A percentile compares a stretch with the other conserved stretches of the same genome.
phyloP scores from a whole-genome alignment of 2,329 filamentous ascomycete species.

The Diplodia intermedia region DNA sequence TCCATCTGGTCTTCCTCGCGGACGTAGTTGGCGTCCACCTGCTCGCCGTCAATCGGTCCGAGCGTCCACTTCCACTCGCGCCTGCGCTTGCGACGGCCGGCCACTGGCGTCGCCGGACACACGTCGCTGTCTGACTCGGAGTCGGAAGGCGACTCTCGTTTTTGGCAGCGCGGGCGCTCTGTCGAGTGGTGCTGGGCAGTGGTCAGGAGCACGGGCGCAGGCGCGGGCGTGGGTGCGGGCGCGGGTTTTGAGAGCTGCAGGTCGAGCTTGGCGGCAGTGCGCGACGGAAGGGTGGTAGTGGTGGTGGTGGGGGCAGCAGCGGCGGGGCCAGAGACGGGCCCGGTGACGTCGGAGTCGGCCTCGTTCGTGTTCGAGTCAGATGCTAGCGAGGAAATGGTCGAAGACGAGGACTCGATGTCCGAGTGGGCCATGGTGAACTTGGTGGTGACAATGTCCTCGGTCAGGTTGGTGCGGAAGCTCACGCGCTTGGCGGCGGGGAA shows the following conservation, averaged over 20 bases:
- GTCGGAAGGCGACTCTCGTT: slow-evolving; percentile 52
- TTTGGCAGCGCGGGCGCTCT: slow-evolving; percentile 46
- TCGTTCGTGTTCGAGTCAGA: slow-evolving; percentile 37
- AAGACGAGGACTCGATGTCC: slow-evolving; percentile 57
- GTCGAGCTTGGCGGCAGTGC: slow-evolving; percentile 24
- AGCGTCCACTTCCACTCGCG: slow-evolving; percentile 66
- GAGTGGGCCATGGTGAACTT: slow-evolving; percentile 63
- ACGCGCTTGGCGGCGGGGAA: slow-evolving; percentile 66
- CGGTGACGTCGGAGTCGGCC: slow-evolving; percentile 3
- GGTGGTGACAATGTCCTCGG: slow-evolving; percentile 65
- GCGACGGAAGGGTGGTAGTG: slow-evolving; percentile 17
- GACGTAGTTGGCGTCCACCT: slow-evolving; percentile 4
- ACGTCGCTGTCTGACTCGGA: slow-evolving; percentile 54
- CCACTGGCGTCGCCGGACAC: slow-evolving; percentile 60
- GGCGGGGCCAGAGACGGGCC: too few species aligned
- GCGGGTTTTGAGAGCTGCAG: not conserved
- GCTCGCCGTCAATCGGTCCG: slow-evolving; percentile 49
- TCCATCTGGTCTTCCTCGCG: slow-evolving; percentile 13
- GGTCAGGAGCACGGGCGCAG: not conserved
- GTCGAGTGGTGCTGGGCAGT: slow-evolving; percentile 24
- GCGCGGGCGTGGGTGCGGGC: not conserved
- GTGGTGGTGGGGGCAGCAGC: not conserved
- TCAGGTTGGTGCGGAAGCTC: slow-evolving; percentile 61
- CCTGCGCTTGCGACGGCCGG: slow-evolving; percentile 60
- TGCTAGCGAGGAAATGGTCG: slow-evolving; percentile 44